Evolutionary conservation across 257 asterid species (phyloP), one percentile per base, ranked within the genome.

Genomic region (Forsythia suspensa): DNA sequence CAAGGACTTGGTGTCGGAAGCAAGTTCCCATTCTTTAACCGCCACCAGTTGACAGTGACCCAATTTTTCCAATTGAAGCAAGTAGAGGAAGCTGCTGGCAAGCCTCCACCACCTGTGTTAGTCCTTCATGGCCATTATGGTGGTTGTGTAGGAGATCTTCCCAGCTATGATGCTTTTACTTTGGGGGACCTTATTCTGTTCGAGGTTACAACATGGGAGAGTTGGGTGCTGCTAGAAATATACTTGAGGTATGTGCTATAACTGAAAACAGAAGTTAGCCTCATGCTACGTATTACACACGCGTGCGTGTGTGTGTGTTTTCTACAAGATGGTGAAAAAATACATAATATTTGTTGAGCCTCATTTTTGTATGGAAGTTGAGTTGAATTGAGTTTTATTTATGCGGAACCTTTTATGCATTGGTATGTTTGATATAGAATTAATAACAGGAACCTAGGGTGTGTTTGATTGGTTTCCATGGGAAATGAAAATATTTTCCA

Each of bases 151-250:
- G 99, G 99, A 37, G 98, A 96, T 84, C 98, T 96, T 86, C 97
- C 99, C 39, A 94, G 97, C 76, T 91, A 96, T 73, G 99, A 96
- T 78, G 98, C 98, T 59, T 96, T 96, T 77, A 89, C 97, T 39
- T 87, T 96, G 73, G 99, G 98, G 99, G 99, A 34, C 99, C 98
- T 66, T 91, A 96, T 76, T 94, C 99, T 12, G 98, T 94, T 4
- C 86, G 99, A 74, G 98, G 99, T 70, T 96, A 96, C 83, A 94
- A 91, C 85, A 91, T 96, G 97, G 99, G 99, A 76, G 99, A 96
- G 90, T 84, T 96, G 76, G 99, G 98, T 70, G 98, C 97, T 20
- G 97, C 99, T 51, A 88, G 98, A 87, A 91, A 90, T 81, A 88
- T 93, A 67, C 87, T 96, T 2, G 97, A 96, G 98, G 99, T 92